Percentiles rank a stretch among this genome's conserved stretches.
phyloP scores from a whole-genome alignment of 352 stramenopile genomes.

The Phytophthora constricta region DNA sequence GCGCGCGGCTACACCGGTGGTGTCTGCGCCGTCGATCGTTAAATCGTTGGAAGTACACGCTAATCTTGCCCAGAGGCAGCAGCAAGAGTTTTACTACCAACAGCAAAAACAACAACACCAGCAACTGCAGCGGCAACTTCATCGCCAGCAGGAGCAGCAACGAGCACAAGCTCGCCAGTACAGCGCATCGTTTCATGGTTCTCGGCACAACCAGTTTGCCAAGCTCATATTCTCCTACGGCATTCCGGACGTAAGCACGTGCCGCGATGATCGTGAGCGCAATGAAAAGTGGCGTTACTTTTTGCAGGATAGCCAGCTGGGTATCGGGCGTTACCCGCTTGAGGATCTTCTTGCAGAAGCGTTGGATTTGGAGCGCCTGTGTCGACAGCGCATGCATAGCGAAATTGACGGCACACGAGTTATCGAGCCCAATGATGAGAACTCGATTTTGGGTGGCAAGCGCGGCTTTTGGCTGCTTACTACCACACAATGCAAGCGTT shows the following conservation, averaged over 20 bases:
- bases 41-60: slow-evolving; percentile 7
- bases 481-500: slow-evolving; percentile 55
- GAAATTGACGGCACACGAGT: slow-evolving; percentile 2
- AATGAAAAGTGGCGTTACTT: slow-evolving; percentile 88
- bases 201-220: slow-evolving; percentile 74
- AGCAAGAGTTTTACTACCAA: slow-evolving; percentile 10
- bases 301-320: slow-evolving; percentile 56
- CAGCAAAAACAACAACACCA: slow-evolving; percentile 19
- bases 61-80: not conserved
- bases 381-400: slow-evolving; percentile 43
- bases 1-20: slow-evolving; percentile 9
- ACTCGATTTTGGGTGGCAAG: slow-evolving; percentile 70
- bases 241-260: slow-evolving; percentile 75
- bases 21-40: slow-evolving; percentile 9
- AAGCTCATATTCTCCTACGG: slow-evolving; percentile 81
- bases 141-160: slow-evolving; percentile 30
- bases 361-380: slow-evolving; percentile 66
- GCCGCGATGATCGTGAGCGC: slow-evolving; percentile 50
- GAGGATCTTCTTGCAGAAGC: slow-evolving; percentile 61
- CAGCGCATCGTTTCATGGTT: slow-evolving; percentile 25
- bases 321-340: slow-evolving; percentile 46
- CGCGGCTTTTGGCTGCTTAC: slow-evolving; percentile 71
- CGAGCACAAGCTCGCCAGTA: slow-evolving; percentile 25
- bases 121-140: slow-evolving; percentile 25
- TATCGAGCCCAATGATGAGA: slow-evolving; percentile 26